These are phyloP conservation scores for Butyriboletus loyo DNA, from an alignment of 768 basidiomycete species.

Conservation along the genomic window DNA sequence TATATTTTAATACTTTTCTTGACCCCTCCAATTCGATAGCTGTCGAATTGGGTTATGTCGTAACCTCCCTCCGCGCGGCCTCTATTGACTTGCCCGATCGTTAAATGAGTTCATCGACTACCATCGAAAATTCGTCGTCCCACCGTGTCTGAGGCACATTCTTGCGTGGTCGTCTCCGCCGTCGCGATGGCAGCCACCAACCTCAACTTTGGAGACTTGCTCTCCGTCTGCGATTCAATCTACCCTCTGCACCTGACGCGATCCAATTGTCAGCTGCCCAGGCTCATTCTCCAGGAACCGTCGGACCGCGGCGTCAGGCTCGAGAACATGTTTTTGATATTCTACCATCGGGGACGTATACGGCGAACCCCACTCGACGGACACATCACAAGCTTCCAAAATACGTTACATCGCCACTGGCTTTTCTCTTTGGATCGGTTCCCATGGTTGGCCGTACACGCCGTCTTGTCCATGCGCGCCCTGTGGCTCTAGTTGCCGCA, in stretches of 20 bases:
- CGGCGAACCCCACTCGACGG: background rate
- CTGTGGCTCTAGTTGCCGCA: background rate
- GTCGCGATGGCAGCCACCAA: background rate
- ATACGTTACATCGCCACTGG: background rate
- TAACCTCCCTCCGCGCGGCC: background rate
- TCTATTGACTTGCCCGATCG: no score
- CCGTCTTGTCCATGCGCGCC: background rate
- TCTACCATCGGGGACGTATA: background rate
- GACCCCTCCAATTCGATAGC: background rate
- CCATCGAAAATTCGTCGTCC: background rate
- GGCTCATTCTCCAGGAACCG: background rate
- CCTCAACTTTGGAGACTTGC: background rate
- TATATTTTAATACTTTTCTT: no score
- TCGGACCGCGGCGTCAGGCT: background rate
- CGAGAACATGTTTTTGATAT: background rate
- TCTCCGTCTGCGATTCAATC: background rate
- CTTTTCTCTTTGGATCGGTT: background rate
- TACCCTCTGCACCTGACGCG: background rate
- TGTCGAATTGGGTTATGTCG: background rate
- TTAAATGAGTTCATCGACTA: background rate
- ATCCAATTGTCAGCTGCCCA: background rate
- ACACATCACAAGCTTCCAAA: background rate
- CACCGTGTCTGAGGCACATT: background rate
- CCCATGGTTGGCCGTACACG: background rate
- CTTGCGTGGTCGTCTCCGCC: background rate